Percentiles rank a stretch among this genome's conserved stretches.
Evolutionary conservation across 495 filamentous ascomycete species (phyloP).

Genomic region (Aspergillus asperescens): DNA sequence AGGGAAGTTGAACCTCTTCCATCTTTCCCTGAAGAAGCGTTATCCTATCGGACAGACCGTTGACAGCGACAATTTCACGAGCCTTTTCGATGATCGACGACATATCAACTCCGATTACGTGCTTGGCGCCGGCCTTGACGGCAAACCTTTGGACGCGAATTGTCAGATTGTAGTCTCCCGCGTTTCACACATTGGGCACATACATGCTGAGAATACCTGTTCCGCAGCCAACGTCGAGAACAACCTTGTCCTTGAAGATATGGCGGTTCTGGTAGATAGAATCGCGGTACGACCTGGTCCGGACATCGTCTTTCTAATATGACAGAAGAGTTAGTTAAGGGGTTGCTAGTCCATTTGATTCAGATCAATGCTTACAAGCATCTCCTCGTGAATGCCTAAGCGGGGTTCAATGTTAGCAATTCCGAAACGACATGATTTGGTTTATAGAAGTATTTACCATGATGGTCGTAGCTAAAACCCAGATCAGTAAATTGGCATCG

Average conservation of each 20-base stretch:
- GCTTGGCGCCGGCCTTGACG: conserved; percentile 84
- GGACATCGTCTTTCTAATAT: conserved; percentile 91
- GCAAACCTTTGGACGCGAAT: conserved; percentile 67
- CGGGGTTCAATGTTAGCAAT: conserved; percentile 21
- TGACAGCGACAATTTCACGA: conserved; percentile 79
- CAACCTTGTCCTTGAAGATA: conserved; percentile 95
- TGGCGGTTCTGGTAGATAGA: conserved; percentile 93
- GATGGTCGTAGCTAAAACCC: conserved; percentile 77
- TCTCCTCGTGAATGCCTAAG: conserved; percentile 94
- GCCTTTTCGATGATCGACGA: conserved; percentile 96
- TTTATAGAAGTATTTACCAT: conserved; percentile 54
- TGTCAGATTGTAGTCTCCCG: conserved; percentile 2
- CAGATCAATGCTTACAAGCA: conserved; percentile 68
- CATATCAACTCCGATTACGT: conserved; percentile 95
- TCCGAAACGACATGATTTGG: neutral
- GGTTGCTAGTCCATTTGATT: neutral
- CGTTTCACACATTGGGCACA: conserved; percentile 21
- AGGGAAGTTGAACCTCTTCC: conserved; percentile 89
- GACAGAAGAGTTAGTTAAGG: conserved; percentile 13
- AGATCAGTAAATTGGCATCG: conserved; percentile 27
- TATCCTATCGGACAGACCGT: conserved; percentile 77
- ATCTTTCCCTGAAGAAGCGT: conserved; percentile 92
- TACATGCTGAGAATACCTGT: conserved; percentile 86
- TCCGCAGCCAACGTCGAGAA: conserved; percentile 96
- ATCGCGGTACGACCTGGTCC: conserved; percentile 92